Base-by-base conservation (phyloP, 768 basidiomycete genomes). In the Mycena epipterygia region DNA sequence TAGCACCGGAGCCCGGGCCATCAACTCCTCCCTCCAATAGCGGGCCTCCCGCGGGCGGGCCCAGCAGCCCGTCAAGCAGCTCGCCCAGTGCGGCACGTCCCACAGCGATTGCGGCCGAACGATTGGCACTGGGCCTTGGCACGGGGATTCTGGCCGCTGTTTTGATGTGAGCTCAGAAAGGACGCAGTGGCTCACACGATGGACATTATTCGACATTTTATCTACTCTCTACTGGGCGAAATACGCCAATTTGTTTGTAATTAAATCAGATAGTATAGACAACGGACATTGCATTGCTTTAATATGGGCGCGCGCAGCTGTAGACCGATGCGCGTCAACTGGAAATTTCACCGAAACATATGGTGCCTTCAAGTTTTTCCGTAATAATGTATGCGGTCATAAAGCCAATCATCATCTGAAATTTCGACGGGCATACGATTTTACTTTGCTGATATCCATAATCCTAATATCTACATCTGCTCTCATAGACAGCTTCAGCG, bases 1-100 rank as follows among this genome's bases (percentile, higher is more conserved):
- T 13, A 3, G 25, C 62, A 16, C 62, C n/a, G n/a, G n/a, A n/a
- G n/a, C n/a, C 62, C 37, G 13, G 9, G 19, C 5, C 21, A 5
- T n/a, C 5, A 44, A 19, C 14, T 49, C 48, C 5, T 14, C 48
- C 48, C 48, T 49, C 25, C 48, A 49, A 16, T 25, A 46, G 5
- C 23, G 44, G n/a, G n/a, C 8, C 23, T 25, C n/a, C 42, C 23
- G n/a, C 23, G 37, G 37, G 37, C 8, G 37, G n/a, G 27, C 19
- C 30, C 30, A 25, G 12, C 27, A 0, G n/a, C n/a, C 21, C 35
- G 33, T n/a, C 48, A 27, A 27, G 39, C 27, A 42, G 17, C 29
- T 25, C 33, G 27, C 35, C 66, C 39, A 68, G 30, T n/a, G 56
- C 59, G 12, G 69, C 61, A 6, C 49, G 61, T 27, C n/a, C 51